Evolutionary conservation across 352 stramenopile genomes (phyloP).

Genomic region (Globisporangium middletonii): DNA sequence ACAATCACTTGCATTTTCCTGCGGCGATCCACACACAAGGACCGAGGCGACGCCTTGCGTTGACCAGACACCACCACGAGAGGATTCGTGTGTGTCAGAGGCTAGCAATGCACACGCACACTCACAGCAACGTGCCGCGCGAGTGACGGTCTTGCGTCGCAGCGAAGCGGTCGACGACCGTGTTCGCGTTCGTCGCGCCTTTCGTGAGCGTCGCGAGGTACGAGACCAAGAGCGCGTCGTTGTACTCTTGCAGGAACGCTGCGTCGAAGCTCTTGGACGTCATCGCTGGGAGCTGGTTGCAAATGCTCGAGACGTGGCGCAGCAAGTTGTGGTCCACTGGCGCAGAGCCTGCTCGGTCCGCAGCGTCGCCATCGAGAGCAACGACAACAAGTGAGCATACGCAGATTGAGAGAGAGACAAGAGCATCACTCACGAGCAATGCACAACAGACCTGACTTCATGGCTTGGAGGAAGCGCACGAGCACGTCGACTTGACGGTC

Average conservation of each 20-base stretch:
- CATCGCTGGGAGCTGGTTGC: conserved; percentile 78
- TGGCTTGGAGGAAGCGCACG: conserved; percentile 62
- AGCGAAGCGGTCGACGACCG: conserved; percentile 74
- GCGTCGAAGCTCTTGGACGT: conserved; percentile 67
- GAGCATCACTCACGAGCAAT: not conserved
- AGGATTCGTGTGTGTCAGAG: not conserved
- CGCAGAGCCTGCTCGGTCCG: conserved; percentile 31
- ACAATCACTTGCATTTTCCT: too few species aligned
- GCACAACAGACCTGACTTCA: conserved; percentile 43
- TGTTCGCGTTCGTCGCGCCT: conserved; percentile 68
- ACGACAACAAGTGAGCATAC: not conserved
- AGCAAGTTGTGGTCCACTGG: conserved; percentile 74
- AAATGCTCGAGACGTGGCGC: conserved; percentile 83
- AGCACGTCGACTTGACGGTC: conserved; percentile 76
- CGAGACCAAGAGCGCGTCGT: conserved; percentile 74
- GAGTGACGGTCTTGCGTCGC: conserved; percentile 65
- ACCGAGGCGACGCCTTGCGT: too few species aligned
- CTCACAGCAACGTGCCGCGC: conserved; percentile 45
- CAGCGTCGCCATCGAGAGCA: not conserved
- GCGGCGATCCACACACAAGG: too few species aligned
- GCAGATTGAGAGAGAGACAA: too few species aligned
- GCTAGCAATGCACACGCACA: not conserved
- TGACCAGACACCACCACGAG: too few species aligned
- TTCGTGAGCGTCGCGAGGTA: conserved; percentile 85
- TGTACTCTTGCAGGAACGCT: conserved; percentile 77